Conservation (phyloP, 768 basidiomycete species). For the Lactifluus rugatus region DNA sequence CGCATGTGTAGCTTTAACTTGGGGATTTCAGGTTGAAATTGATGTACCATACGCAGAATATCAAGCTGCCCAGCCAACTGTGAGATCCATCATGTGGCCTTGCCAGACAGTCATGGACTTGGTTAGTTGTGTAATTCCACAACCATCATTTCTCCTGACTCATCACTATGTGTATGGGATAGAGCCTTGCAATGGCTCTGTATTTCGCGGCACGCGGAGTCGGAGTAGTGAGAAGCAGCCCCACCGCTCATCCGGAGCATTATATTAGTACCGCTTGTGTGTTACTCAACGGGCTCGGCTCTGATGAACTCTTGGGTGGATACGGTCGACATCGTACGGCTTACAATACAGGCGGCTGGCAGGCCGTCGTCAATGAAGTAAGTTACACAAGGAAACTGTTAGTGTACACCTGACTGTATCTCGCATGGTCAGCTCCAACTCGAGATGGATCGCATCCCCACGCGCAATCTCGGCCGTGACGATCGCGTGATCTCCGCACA, state of each 20-base stretch:
- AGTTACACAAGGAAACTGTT: background rate
- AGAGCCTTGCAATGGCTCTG: constrained; percentile 89
- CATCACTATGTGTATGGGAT: background rate
- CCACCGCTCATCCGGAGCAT: constrained; percentile 30
- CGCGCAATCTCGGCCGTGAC: constrained; percentile 86
- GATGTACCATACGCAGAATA: constrained; percentile 81
- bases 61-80: constrained; percentile 38
- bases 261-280: constrained; percentile 76
- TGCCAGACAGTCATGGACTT: constrained; percentile 84
- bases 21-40: constrained; percentile 56
- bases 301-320: constrained; percentile 92
- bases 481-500: constrained; percentile 88
- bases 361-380: constrained; percentile 74
- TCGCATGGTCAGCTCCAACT: constrained; percentile 61
- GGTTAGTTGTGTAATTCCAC: constrained; percentile 35
- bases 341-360: constrained; percentile 60
- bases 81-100: constrained; percentile 73
- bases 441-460: constrained; percentile 79
- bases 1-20: constrained; percentile 11
- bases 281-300: constrained; percentile 82
- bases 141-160: background rate
- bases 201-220: constrained; percentile 84
- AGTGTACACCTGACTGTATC: background rate
- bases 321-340: constrained; percentile 83
- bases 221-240: constrained; percentile 43